phyloP scores from a whole-genome alignment of 2,329 filamentous ascomycete species.

The Amylocarpus encephaloides region DNA sequence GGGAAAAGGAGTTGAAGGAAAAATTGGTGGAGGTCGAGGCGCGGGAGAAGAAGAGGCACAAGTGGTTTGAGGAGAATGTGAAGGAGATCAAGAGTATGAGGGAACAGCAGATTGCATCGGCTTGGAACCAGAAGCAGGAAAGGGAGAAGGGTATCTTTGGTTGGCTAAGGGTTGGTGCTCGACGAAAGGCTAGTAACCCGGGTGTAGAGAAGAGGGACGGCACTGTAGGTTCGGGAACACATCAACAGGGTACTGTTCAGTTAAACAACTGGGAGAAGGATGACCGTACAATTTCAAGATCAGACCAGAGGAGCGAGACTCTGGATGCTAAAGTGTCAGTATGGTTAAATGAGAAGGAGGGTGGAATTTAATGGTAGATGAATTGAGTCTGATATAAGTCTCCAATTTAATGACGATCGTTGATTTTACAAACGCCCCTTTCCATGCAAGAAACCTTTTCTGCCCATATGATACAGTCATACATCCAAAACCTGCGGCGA shows the following conservation, averaged over 20 bases:
- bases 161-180: neutral
- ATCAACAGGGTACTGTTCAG: neutral
- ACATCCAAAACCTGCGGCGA: slow-evolving; percentile 8
- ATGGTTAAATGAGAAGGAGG: slow-evolving; percentile 5
- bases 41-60: neutral
- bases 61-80: neutral
- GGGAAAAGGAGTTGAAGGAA: neutral
- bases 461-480: slow-evolving; percentile 14
- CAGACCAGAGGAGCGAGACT: neutral
- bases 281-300: too few relatives aligned
- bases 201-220: neutral
- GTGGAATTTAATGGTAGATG: neutral
- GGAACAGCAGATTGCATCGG: neutral
- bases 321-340: neutral
- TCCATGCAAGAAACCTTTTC: slow-evolving; percentile 7
- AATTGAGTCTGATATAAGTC: slow-evolving; percentile 2
- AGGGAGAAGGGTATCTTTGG: neutral
- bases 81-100: slow-evolving; percentile 2
- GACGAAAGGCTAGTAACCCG: neutral
- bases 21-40: slow-evolving; percentile 1
- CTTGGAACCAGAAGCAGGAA: slow-evolving; percentile 1
- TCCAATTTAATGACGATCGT: slow-evolving; percentile 1
- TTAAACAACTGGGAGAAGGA: too few relatives aligned
- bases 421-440: slow-evolving; percentile 8
- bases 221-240: neutral